phyloP scores from a whole-genome alignment of 208 protist genomes.

The Naegleria fowleri region DNA sequence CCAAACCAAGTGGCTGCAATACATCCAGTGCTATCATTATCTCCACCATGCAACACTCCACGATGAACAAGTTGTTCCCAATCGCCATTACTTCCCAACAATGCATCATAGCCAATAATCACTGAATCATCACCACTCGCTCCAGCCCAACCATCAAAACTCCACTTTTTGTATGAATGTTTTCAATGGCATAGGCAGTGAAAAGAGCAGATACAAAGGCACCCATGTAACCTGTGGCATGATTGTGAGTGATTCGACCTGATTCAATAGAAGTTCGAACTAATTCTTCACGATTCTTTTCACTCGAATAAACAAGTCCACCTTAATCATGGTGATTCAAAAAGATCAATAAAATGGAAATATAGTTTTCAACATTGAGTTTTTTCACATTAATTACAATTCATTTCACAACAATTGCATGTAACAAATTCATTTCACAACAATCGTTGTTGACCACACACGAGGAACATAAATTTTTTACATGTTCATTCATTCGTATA shows the following conservation, averaged over 20 bases:
- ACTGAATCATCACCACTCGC: constrained; percentile 23
- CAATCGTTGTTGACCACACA: no score
- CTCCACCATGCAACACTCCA: neutral
- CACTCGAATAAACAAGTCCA: neutral
- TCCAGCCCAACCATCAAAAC: constrained; percentile 23
- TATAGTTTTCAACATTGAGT: no score
- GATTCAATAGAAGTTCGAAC: neutral
- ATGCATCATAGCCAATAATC: constrained; percentile 11
- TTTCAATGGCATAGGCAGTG: constrained; percentile 24
- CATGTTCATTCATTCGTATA: no score
- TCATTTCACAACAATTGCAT: no score
- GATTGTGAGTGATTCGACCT: constrained; percentile 23
- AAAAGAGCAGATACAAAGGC: constrained; percentile 25
- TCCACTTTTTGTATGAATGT: constrained; percentile 19
- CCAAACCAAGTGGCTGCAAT: constrained; percentile 27
- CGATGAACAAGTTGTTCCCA: neutral
- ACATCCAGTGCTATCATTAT: constrained; percentile 1
- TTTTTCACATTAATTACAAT: no score
- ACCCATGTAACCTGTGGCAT: constrained; percentile 19
- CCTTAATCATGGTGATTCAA: no score
- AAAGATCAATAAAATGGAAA: neutral
- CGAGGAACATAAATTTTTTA: no score
- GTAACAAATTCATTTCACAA: no score
- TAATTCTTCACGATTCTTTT: neutral
- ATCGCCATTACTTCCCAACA: neutral